phyloP scores from a whole-genome alignment of 257 asterid genomes.

The Nicotiana sylvestris region DNA sequence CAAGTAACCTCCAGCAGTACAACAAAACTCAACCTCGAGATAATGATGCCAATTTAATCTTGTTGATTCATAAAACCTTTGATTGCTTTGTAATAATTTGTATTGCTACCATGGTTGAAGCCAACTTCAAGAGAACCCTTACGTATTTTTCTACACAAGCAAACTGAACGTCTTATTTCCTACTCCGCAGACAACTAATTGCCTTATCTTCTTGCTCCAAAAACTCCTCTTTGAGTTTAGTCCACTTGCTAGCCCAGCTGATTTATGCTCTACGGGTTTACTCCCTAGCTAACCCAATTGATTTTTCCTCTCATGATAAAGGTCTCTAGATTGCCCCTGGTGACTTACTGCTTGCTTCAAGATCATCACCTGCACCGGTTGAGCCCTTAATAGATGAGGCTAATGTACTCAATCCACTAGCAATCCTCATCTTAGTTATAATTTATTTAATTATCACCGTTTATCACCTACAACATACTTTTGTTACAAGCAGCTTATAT shows the following conservation, averaged over 20 bases:
- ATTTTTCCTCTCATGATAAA: not conserved
- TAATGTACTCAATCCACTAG: not conserved
- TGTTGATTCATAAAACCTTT: not conserved
- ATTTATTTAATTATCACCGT: not conserved
- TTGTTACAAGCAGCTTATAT: not conserved
- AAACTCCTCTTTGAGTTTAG: not conserved
- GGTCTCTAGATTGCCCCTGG: not conserved
- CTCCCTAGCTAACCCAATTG: not conserved
- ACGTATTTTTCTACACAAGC: not conserved
- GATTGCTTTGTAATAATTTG: not conserved
- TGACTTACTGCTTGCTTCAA: not conserved
- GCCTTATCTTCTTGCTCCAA: not conserved
- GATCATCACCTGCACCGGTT: not conserved
- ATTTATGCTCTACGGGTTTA: not conserved
- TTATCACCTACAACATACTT: not conserved
- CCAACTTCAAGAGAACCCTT: not conserved
- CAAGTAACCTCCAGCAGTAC: no score
- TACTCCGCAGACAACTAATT: not conserved
- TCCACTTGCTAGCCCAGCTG: not conserved
- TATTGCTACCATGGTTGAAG: not conserved
- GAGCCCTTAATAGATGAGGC: not conserved
- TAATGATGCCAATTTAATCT: no score
- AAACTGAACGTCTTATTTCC: not conserved
- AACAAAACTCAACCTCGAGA: no score
- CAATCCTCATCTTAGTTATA: not conserved